These are phyloP conservation scores for Populus alba DNA, from an alignment of 345 rosid species.

Conservation along the genomic window DNA sequence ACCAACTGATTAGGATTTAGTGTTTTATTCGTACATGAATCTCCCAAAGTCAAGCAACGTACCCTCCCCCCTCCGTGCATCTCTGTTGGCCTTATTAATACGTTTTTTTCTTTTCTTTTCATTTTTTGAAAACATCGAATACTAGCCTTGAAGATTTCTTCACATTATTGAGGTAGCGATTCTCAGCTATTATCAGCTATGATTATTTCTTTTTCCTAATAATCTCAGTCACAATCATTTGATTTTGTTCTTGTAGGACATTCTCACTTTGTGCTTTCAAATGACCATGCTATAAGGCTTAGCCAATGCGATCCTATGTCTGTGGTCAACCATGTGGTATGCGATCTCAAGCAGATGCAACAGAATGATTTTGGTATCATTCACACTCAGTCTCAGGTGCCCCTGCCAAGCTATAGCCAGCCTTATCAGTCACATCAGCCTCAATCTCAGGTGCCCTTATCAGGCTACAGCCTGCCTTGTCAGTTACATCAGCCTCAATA, in stretches of 20 bases:
- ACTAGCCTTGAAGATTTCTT: too few species aligned
- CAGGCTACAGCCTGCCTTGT: background rate
- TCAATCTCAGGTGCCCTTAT: background rate
- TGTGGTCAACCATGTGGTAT: background rate
- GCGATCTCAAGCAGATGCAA: constrained; percentile 7
- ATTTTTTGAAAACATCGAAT: too few species aligned
- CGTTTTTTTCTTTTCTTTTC: too few species aligned
- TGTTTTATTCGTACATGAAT: background rate
- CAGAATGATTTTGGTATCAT: constrained; percentile 10
- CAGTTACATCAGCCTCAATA: background rate
- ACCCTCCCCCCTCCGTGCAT: too few species aligned
- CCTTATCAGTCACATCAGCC: background rate
- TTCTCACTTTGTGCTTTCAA: background rate
- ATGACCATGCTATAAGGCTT: constrained; percentile 5
- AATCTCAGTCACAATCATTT: background rate
- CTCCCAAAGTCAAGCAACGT: too few species aligned
- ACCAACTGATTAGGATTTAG: background rate
- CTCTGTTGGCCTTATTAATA: too few species aligned
- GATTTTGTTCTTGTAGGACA: background rate
- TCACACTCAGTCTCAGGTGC: background rate
- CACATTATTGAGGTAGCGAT: too few species aligned
- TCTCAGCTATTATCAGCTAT: too few species aligned
- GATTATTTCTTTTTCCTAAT: background rate
- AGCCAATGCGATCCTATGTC: constrained; percentile 5
- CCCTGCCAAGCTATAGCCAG: background rate